Evolutionary conservation across 2,329 filamentous ascomycete species (phyloP).

Genomic region (Fusarium tjaetaba): DNA sequence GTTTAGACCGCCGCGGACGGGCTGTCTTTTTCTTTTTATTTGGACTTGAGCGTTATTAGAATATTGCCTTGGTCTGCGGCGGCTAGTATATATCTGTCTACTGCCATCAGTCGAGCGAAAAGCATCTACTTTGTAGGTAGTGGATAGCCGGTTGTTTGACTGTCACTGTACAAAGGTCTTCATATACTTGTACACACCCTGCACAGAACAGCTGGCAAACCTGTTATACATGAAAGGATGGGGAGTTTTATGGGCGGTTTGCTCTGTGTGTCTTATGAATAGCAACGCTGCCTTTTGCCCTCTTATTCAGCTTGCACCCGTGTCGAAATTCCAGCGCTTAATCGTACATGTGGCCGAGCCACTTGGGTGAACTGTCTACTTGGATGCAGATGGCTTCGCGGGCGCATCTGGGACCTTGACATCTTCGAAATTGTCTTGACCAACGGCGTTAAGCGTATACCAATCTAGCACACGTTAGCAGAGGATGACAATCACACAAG

Average conservation of each 20-base stretch:
- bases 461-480: conserved; percentile 54
- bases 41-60: conserved; percentile 31
- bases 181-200: conserved; percentile 36
- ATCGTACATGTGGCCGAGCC: conserved; percentile 1
- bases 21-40: conserved; percentile 38
- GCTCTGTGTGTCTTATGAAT: conserved; percentile 31
- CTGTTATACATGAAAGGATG: conserved; percentile 36
- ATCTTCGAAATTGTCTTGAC: conserved; percentile 97
- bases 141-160: conserved; percentile 23
- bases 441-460: conserved; percentile 81
- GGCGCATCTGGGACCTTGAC: conserved; percentile 87
- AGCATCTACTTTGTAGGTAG: conserved; percentile 27
- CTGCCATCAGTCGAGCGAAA: conserved; percentile 23
- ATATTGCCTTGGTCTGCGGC: conserved; percentile 20
- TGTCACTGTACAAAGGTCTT: conserved; percentile 38
- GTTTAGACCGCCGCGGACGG: conserved; percentile 36
- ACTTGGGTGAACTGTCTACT: conserved; percentile 33
- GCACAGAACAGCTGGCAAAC: conserved; percentile 31
- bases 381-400: conserved; percentile 55
- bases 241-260: conserved; percentile 32
- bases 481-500: neutral
- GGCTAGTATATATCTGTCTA: conserved; percentile 20
- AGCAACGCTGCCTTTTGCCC: conserved; percentile 20
- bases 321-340: conserved; percentile 10
- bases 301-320: conserved; percentile 5